These are phyloP conservation scores for Leishmania amazonensis DNA, from an alignment of 208 protist species.

Conservation along the genomic window DNA sequence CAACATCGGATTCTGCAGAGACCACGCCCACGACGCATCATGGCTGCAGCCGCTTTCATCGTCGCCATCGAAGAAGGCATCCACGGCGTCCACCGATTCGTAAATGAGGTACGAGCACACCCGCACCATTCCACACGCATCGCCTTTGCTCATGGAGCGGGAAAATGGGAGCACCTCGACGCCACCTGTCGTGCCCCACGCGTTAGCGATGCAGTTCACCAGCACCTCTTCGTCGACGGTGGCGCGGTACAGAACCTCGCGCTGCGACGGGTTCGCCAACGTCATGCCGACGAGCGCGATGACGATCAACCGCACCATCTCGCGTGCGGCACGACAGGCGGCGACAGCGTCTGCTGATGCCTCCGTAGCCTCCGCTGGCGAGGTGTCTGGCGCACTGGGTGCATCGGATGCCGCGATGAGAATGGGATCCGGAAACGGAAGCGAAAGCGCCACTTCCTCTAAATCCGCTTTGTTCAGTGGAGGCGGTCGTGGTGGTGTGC, in stretches of 20 bases:
- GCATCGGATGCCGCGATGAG: not conserved
- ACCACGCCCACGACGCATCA: constrained; percentile 24
- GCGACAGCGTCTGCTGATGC: not conserved
- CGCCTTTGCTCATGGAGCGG: constrained; percentile 9
- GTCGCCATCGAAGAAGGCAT: constrained; percentile 17
- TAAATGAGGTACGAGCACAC: constrained; percentile 34
- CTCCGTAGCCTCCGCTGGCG: not conserved
- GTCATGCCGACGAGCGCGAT: constrained; percentile 27
- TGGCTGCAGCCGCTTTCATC: not conserved
- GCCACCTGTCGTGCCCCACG: constrained; percentile 40
- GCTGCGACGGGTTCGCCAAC: constrained; percentile 28
- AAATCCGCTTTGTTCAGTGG: not conserved
- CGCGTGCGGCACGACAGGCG: not conserved
- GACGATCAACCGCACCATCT: constrained; percentile 15
- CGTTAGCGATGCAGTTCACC: constrained; percentile 46
- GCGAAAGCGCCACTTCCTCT: not conserved
- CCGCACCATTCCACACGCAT: constrained; percentile 24
- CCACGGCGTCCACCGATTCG: constrained; percentile 34
- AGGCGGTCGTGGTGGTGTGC: not conserved
- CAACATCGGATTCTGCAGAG: constrained; percentile 54
- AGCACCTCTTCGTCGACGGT: constrained; percentile 35
- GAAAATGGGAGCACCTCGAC: constrained; percentile 26
- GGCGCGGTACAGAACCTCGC: constrained; percentile 28
- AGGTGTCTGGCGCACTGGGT: not conserved
- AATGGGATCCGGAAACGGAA: constrained; percentile 2